phyloP scores from a whole-genome alignment of 768 basidiomycete genomes.

The Boletus barrowsii region DNA sequence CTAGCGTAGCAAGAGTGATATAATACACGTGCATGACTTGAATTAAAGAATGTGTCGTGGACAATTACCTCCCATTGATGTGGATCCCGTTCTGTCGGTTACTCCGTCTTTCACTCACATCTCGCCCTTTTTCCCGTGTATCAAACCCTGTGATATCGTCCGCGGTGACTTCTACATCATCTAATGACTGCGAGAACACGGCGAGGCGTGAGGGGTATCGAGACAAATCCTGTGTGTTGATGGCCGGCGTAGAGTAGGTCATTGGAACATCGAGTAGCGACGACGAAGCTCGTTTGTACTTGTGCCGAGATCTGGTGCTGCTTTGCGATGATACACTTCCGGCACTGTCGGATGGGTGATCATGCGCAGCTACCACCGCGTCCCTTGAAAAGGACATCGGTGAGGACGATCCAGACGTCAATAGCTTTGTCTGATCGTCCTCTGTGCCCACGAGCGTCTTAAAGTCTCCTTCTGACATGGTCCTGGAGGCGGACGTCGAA shows the following conservation, averaged over 20 bases:
- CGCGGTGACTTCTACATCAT: not conserved
- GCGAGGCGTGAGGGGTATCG: slow-evolving; percentile 4
- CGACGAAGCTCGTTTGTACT: slow-evolving; percentile 34
- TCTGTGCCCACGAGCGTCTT: slow-evolving; percentile 20
- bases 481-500: slow-evolving; percentile 34
- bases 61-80: too few relatives aligned
- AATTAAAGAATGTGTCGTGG: not conserved
- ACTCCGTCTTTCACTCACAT: slow-evolving; percentile 55
- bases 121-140: slow-evolving; percentile 42
- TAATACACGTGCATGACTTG: slow-evolving; percentile 14
- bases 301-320: slow-evolving; percentile 27
- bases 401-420: slow-evolving; percentile 13
- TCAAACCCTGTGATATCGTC: slow-evolving; percentile 17
- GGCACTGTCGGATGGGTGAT: slow-evolving; percentile 59
- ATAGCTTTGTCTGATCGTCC: slow-evolving; percentile 12
- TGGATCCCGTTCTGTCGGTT: slow-evolving; percentile 37
- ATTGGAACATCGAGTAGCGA: slow-evolving; percentile 40
- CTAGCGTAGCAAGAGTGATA: slow-evolving; percentile 6
- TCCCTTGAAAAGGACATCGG: slow-evolving; percentile 10
- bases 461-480: slow-evolving; percentile 26
- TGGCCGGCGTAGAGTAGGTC: slow-evolving; percentile 29
- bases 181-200: not conserved
- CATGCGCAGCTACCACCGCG: slow-evolving; percentile 15
- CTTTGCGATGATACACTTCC: slow-evolving; percentile 34
- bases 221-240: slow-evolving; percentile 32